Conservation (phyloP, 495 filamentous ascomycete genomes). For the Daldinia childiae region DNA sequence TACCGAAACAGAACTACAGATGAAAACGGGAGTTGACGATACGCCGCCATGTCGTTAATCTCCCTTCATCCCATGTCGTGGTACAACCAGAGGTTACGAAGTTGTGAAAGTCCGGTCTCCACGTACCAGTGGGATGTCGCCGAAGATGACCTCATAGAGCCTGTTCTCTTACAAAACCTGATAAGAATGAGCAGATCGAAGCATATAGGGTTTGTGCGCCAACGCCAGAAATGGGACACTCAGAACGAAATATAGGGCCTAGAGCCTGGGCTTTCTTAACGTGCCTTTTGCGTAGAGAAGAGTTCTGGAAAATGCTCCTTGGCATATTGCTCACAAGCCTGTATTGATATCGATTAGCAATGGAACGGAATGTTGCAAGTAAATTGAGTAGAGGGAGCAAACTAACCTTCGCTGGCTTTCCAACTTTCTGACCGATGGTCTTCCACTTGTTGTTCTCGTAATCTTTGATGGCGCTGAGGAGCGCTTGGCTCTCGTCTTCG, state of each 20-base stretch:
- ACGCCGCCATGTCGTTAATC: conserved; percentile 1
- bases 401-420: conserved; percentile 92
- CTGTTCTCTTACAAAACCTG: conserved; percentile 39
- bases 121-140: neutral
- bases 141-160: conserved; percentile 17
- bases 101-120: neutral
- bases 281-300: conserved; percentile 44
- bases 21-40: conserved; percentile 9
- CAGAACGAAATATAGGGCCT: conserved; percentile 21
- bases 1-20: conserved; percentile 30
- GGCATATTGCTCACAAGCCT: conserved; percentile 98
- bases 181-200: conserved; percentile 37
- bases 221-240: conserved; percentile 21
- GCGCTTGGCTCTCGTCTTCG: conserved; percentile 92
- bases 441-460: conserved; percentile 99
- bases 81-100: conserved; percentile 4
- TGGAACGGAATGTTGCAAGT: neutral
- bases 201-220: conserved; percentile 12
- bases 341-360: conserved; percentile 26
- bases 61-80: conserved; percentile 8
- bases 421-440: conserved; percentile 92
- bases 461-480: conserved; percentile 95
- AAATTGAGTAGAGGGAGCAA: neutral
- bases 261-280: conserved; percentile 31
- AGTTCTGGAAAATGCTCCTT: conserved; percentile 86